Evolutionary conservation across 2,329 filamentous ascomycete species (phyloP).

Genomic region (Penicillium freii): DNA sequence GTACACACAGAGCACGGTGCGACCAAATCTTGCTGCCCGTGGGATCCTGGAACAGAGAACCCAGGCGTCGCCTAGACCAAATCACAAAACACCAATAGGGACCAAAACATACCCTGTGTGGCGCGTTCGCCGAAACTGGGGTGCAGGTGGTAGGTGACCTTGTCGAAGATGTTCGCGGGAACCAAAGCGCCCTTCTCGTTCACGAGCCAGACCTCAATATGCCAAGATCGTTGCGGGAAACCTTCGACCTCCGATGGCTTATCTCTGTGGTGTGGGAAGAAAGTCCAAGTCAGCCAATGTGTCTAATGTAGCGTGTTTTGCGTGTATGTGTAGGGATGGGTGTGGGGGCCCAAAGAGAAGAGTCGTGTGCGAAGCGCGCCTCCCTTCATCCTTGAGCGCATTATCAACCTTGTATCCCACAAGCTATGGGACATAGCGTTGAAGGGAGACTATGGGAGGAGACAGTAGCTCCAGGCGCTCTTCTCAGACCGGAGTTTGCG

Average conservation of each 20-base stretch:
- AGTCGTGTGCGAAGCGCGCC: not conserved
- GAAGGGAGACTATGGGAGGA: not conserved
- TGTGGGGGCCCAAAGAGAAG: not conserved
- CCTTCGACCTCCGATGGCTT: slow-evolving; percentile 80
- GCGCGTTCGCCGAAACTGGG: slow-evolving; percentile 83
- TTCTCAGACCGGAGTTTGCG: not conserved
- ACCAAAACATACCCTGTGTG: slow-evolving; percentile 67
- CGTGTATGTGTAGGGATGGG: not conserved
- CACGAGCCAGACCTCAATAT: slow-evolving; percentile 76
- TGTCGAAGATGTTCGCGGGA: slow-evolving; percentile 81
- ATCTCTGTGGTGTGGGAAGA: slow-evolving; percentile 53
- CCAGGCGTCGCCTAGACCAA: not conserved
- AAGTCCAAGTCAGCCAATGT: slow-evolving; percentile 5
- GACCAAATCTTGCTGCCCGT: not conserved
- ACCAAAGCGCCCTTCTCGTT: slow-evolving; percentile 84
- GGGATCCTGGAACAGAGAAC: not conserved
- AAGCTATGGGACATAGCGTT: not conserved
- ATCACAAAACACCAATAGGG: not conserved
- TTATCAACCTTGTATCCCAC: not conserved
- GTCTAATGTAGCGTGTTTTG: not conserved
- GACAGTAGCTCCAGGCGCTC: not conserved
- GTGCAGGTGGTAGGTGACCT: slow-evolving; percentile 89
- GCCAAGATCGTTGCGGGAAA: slow-evolving; percentile 92
- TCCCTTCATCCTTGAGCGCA: not conserved
- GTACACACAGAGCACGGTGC: not conserved